Evolutionary conservation across 2,329 filamentous ascomycete genomes (phyloP), one percentile per base, ranked within the genome.

Genomic region (Claviceps monticola): DNA sequence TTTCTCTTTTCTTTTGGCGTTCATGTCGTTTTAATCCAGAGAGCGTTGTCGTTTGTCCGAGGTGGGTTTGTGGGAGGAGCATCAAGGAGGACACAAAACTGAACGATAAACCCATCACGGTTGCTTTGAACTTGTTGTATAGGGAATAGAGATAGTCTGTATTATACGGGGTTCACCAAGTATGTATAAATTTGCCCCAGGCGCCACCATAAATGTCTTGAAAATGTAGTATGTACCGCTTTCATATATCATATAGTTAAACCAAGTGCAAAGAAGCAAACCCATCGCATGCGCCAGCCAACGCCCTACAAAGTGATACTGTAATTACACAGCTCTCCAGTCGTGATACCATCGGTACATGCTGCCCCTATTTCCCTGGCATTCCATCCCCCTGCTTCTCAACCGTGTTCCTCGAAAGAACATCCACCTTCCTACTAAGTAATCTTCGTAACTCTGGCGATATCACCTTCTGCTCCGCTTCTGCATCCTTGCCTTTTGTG

Each of bases 381-480:
- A 68, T 66, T 7, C 64, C 67, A 9, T 69, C 66, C 2, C 66
- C 64, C 17, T 66, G 64, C 49, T 65, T 54, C 17, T 63, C 62
- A 19, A 68, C 66, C 13, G 61, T 66, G 42, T 62, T 61, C 39
- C 67, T 62, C 23, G 69, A 66, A 21, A 75, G 62, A 8, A 74
- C 61, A 49, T 73, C 71, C 7, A 76, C 68, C 48, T 71, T 68
- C 44, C 69, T 67, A 56, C 71, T 79, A 42, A 82, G 60, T 42
- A 82, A 60, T 54, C 71, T 72, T 48, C 78, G 69, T 56, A 82
- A 62, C 61, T 80, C 78, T 0, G 78, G 76, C 2, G 75, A 79
- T 49, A 81, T 79, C 14, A 77, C 67, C 60, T 71, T 76, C 43
- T 68, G 62, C 8, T 64, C 58, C 46, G 36, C 16, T 29, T 54